Evolutionary conservation across 371 early-diverging fungal genomes (phyloP).

Genomic region (Mortierella sp.): DNA sequence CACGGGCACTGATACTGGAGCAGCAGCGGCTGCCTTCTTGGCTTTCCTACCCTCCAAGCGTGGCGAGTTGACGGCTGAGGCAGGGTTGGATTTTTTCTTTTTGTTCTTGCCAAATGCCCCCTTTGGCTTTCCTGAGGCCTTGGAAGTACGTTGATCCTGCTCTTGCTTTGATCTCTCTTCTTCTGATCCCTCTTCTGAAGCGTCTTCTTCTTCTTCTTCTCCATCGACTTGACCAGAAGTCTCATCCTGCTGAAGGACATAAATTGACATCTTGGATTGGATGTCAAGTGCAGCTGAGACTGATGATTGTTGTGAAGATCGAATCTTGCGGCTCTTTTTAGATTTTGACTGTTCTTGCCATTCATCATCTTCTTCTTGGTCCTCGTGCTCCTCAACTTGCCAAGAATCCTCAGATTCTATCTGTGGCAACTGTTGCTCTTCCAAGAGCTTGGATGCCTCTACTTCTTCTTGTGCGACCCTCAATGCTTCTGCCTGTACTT

Average conservation of each 20-base stretch:
- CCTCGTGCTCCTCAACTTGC: constrained; percentile 29
- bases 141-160: constrained; percentile 22
- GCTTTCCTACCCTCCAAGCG: constrained; percentile 49
- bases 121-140: constrained; percentile 18
- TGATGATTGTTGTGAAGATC: constrained; percentile 32
- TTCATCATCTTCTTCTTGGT: constrained; percentile 43
- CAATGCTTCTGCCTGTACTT: constrained; percentile 11
- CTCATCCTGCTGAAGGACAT: constrained; percentile 51
- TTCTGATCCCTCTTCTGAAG: constrained; percentile 24
- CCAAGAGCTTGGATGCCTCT: constrained; percentile 2
- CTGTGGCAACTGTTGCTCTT: constrained; percentile 22
- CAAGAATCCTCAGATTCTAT: constrained; percentile 21
- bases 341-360: constrained; percentile 57
- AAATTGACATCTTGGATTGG: constrained; percentile 53
- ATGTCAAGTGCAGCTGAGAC: constrained; percentile 20
- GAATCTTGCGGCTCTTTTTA: constrained; percentile 57
- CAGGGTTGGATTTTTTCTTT: constrained; percentile 46
- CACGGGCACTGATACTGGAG: not conserved
- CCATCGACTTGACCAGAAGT: constrained; percentile 27
- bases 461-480: constrained; percentile 19
- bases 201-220: constrained; percentile 31
- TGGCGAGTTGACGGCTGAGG: constrained; percentile 48
- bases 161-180: constrained; percentile 31
- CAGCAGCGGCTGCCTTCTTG: constrained; percentile 30
- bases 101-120: constrained; percentile 38